Evolutionary conservation across 2,329 filamentous ascomycete species (phyloP), one percentile per base, ranked within the genome.

Genomic region (Ophiostoma quercus): DNA sequence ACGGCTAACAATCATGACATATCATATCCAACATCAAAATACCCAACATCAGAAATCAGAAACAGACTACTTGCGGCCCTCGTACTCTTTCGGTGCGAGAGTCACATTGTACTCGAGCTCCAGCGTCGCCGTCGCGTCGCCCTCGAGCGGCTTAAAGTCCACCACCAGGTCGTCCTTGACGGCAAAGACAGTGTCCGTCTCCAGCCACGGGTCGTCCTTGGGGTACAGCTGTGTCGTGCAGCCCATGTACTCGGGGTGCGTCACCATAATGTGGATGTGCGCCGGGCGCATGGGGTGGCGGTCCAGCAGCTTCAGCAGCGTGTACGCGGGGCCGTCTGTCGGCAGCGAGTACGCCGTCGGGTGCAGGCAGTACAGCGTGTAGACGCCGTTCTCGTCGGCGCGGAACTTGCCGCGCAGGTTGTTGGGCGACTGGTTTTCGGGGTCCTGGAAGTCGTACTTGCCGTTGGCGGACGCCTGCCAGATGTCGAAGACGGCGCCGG

Each of bases 381-480:
- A 91, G 54, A 81, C 88, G n/a, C 88, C 88, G 66, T 89, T 80
- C 65, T 82, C 81, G 73, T 88, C 84, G 9, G 88, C 89, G 68
- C 80, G 84, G 76, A 91, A 90, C 74, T 86, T 87, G 54, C 89
- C 89, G 16, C 88, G 83, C 41, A 91, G 81, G 76, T 91, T 91
- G 79, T 86, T 85, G 71, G 89, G 87, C 3, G 76, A 74, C 70
- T 85, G 83, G 77, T 90, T 88, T 16, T 88, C 80, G 0, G 85
- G 83, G 74, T 91, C 89, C 77, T 90, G 88, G 78, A 90, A 87
- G 78, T 90, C 88, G 73, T 87, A 87, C 77, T 76, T 78, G 79
- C 86, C 82, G 75, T 94, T 94, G 41, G 91, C 90, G 0, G 87
- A 90, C 0, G 90, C 90, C 76, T 94, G 88, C 73, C 91, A 95